phyloP scores from a whole-genome alignment of 1,139 yeast genomes.

The Hyphopichia buzzinii region DNA sequence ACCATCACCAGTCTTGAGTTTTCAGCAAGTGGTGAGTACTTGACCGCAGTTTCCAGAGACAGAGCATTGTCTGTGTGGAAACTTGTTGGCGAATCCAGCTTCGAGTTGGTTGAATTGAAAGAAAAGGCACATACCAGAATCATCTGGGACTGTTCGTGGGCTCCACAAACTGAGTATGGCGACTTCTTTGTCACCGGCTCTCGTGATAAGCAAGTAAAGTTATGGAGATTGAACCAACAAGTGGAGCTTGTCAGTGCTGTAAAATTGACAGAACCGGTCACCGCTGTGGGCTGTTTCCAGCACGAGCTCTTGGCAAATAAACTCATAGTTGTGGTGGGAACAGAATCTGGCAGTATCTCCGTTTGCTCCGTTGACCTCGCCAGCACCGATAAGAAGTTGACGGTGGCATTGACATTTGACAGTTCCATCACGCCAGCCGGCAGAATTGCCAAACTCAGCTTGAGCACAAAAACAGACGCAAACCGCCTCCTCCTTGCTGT shows the following conservation, averaged over 20 bases:
- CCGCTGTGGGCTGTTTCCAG: slow-evolving; percentile 62
- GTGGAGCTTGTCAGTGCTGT: slow-evolving; percentile 27
- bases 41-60: slow-evolving; percentile 87
- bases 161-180: slow-evolving; percentile 36
- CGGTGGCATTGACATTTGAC: slow-evolving; percentile 27
- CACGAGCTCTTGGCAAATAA: slow-evolving; percentile 19
- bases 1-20: slow-evolving; percentile 84
- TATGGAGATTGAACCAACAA: slow-evolving; percentile 53
- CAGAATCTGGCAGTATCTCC: slow-evolving; percentile 55
- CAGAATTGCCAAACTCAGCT: slow-evolving; percentile 57
- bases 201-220: slow-evolving; percentile 75
- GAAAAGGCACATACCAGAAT: slow-evolving; percentile 86
- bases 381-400: slow-evolving; percentile 26
- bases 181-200: slow-evolving; percentile 74
- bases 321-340: slow-evolving; percentile 60
- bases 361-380: slow-evolving; percentile 24
- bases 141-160: slow-evolving; percentile 95
- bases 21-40: slow-evolving; percentile 64
- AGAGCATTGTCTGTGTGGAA: slow-evolving; percentile 81
- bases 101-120: slow-evolving; percentile 45
- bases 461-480: slow-evolving; percentile 36
- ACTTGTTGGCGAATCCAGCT: slow-evolving; percentile 38
- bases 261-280: slow-evolving; percentile 58
- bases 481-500: slow-evolving; percentile 48
- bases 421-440: slow-evolving; percentile 53